These are phyloP conservation scores for Raddia distichophylla DNA, from an alignment of 176 grass and related monocot species.

Conservation along the genomic window DNA sequence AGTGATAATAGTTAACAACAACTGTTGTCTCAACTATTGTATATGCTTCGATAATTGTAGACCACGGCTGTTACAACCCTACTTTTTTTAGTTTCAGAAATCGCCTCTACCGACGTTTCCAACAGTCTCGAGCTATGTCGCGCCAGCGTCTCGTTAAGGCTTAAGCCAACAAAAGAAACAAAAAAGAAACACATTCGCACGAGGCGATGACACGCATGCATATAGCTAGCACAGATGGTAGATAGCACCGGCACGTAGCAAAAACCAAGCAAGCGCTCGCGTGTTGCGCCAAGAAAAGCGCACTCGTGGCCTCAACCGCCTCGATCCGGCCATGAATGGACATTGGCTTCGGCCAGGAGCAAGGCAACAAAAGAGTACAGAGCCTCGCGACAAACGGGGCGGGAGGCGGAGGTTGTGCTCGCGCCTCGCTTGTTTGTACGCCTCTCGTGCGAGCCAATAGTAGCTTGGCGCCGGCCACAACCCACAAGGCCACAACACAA, in stretches of 20 bases:
- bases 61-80: too few relatives aligned
- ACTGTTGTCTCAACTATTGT: too few relatives aligned
- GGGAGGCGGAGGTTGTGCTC: constrained; percentile 11
- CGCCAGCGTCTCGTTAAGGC: background rate
- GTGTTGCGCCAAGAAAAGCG: background rate
- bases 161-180: background rate
- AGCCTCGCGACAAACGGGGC: constrained; percentile 25
- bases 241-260: background rate
- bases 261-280: background rate
- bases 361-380: constrained; percentile 43
- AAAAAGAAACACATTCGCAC: background rate
- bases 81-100: too few relatives aligned
- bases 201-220: background rate
- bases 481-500: background rate
- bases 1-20: too few relatives aligned
- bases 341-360: constrained; percentile 44
- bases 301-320: background rate
- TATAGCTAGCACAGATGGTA: background rate
- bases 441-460: constrained; percentile 37
- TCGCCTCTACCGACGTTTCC: too few relatives aligned
- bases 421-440: constrained; percentile 23
- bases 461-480: constrained; percentile 35
- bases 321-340: background rate
- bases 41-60: too few relatives aligned
- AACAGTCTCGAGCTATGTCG: too few relatives aligned